A percentile compares a stretch with the other conserved stretches of the same genome.
Conservation (phyloP, 176 grass and related monocot species). For the Tuctoria greenei region DNA sequence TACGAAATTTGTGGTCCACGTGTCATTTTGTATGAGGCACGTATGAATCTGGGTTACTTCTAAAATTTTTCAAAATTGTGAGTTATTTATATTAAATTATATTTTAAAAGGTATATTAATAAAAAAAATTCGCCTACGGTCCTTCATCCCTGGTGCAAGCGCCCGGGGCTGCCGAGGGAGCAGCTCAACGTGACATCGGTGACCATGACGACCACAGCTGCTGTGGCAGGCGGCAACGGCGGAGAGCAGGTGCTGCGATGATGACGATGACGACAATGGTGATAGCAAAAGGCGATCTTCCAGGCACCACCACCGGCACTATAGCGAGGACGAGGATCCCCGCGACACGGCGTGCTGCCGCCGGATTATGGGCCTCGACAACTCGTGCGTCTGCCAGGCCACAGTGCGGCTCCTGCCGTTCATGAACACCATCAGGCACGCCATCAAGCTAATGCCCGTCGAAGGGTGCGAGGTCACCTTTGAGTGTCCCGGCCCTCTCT, state of each 20-base stretch:
- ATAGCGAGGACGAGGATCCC: conserved; percentile 35
- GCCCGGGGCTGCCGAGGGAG: background rate
- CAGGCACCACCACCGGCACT: conserved; percentile 44
- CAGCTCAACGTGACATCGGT: conserved; percentile 45
- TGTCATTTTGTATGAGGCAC: too few relatives aligned
- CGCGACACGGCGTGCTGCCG: conserved; percentile 69
- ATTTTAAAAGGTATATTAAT: too few relatives aligned
- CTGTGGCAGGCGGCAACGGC: too few relatives aligned
- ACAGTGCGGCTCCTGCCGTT: conserved; percentile 52
- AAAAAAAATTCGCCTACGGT: too few relatives aligned
- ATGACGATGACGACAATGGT: background rate
- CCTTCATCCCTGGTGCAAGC: conserved; percentile 10
- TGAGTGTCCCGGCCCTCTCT: conserved; percentile 51
- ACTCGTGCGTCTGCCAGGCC: conserved; percentile 65
- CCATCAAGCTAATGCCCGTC: conserved; percentile 47
- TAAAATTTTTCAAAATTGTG: too few relatives aligned
- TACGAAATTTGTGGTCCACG: too few relatives aligned
- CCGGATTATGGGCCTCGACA: conserved; percentile 60
- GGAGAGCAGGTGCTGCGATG: background rate
- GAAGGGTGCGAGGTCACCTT: conserved; percentile 64
- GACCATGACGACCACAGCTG: background rate
- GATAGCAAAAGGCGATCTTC: background rate
- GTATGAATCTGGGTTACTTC: too few relatives aligned
- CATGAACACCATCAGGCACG: conserved; percentile 52
- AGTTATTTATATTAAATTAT: too few relatives aligned